A percentile compares a stretch with the other conserved stretches of the same genome.
Conservation (phyloP, 1,284 basidiomycete genomes). For the Pascua guehoae region DNA sequence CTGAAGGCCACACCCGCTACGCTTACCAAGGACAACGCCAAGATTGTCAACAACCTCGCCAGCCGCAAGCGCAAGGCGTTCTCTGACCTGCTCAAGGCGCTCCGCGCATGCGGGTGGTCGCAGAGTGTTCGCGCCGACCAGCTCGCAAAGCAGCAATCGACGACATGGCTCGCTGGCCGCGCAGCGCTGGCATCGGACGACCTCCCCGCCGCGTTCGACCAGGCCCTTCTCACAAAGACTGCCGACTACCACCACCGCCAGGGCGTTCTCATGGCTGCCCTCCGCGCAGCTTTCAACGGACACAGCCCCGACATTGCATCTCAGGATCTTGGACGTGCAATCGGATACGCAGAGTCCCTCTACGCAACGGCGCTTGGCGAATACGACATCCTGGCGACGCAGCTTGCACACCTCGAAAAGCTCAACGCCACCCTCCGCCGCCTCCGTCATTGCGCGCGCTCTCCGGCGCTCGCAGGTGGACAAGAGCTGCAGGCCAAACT, state of each 20-base stretch:
- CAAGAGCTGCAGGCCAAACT: constrained; percentile 15
- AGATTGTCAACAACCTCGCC: constrained; percentile 71
- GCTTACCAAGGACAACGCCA: constrained; percentile 62
- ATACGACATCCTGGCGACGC: constrained; percentile 25
- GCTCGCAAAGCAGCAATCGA: constrained; percentile 61
- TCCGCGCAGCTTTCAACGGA: constrained; percentile 62
- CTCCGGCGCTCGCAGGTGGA: constrained; percentile 23
- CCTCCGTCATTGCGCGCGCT: constrained; percentile 23
- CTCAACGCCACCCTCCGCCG: constrained; percentile 11
- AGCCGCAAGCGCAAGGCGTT: constrained; percentile 83
- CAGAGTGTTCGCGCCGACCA: constrained; percentile 68
- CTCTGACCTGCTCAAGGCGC: constrained; percentile 84
- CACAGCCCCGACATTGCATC: constrained; percentile 81
- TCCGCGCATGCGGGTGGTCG: constrained; percentile 76
- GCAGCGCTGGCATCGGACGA: constrained; percentile 15
- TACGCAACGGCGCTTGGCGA: constrained; percentile 61
- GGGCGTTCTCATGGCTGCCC: constrained; percentile 62
- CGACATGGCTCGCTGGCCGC: constrained; percentile 62
- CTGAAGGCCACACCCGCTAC: constrained; percentile 57
- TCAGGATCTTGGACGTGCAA: constrained; percentile 75
- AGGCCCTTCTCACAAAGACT: constrained; percentile 28
- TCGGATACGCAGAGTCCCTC: constrained; percentile 74
- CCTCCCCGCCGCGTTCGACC: constrained; percentile 21
- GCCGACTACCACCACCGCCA: constrained; percentile 73
- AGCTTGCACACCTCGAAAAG: constrained; percentile 9